Conservation (phyloP, 2,329 filamentous ascomycete genomes). For the Neoscytalidium dimidiatum region DNA sequence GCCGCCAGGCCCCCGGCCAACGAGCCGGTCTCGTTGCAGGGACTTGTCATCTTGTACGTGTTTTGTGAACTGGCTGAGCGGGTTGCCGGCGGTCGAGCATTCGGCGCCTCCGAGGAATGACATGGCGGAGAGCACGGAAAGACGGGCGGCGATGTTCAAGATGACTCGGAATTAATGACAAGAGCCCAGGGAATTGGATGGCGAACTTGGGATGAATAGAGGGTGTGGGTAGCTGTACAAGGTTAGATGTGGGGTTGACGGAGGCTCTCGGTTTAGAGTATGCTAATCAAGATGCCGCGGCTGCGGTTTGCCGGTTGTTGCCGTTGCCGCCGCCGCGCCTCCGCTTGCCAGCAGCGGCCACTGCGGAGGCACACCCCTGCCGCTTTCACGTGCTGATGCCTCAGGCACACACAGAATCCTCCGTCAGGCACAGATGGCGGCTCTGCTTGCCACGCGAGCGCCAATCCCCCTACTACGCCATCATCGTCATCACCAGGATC, state of each 20-base stretch:
- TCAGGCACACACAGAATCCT: background rate
- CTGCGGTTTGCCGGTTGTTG: constrained; percentile 1
- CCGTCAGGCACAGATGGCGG: background rate
- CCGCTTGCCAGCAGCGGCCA: background rate
- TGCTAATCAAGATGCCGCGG: constrained; percentile 17
- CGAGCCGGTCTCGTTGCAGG: constrained; percentile 85
- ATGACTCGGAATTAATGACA: background rate
- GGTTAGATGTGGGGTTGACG: constrained; percentile 5
- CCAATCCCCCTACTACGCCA: background rate
- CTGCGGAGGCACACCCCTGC: constrained; percentile 1
- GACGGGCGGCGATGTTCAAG: background rate
- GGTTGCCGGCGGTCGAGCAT: constrained; percentile 95
- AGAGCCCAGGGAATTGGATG: background rate
- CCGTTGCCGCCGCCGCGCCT: constrained; percentile 1
- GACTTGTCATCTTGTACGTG: constrained; percentile 96
- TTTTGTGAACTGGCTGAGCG: constrained; percentile 95
- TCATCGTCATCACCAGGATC: background rate
- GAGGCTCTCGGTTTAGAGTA: background rate
- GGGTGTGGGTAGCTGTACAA: background rate
- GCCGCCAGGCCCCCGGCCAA: constrained; percentile 70
- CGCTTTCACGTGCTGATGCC: background rate
- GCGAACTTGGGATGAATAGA: background rate
- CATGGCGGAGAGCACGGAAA: constrained; percentile 62
- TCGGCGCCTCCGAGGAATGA: constrained; percentile 95
- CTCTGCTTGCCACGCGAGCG: background rate